Conservation (phyloP, 2,329 filamentous ascomycete genomes). For the Sclerotiophoma versabilis region DNA sequence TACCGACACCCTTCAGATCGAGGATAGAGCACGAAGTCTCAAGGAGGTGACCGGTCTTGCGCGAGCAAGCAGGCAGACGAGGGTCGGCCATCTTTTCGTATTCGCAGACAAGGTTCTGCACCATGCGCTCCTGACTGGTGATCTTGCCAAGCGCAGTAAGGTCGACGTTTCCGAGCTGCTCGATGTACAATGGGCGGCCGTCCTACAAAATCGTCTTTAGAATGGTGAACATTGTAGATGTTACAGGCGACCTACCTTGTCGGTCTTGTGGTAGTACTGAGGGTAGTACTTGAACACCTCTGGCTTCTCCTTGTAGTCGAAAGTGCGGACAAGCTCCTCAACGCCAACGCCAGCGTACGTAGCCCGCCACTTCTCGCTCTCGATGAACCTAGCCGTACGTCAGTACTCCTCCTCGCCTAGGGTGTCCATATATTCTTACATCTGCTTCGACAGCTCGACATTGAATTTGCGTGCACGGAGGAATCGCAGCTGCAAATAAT, state of each 20-base stretch:
- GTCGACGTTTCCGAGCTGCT: conserved; percentile 93
- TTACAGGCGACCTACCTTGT: conserved; percentile 63
- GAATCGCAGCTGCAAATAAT: conserved; percentile 73
- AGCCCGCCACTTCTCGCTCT: conserved; percentile 89
- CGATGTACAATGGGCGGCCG: conserved; percentile 95
- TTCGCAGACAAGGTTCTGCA: conserved; percentile 94
- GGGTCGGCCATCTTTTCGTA: conserved; percentile 97
- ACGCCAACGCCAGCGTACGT: conserved; percentile 73
- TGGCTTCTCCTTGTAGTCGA: conserved; percentile 86
- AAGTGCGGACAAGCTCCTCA: conserved; percentile 78
- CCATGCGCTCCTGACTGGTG: conserved; percentile 90
- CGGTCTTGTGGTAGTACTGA: conserved; percentile 98
- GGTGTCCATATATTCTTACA: conserved; percentile 67
- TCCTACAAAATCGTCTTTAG: conserved; percentile 64
- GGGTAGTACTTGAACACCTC: conserved; percentile 91
- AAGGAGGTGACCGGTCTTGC: conserved; percentile 85
- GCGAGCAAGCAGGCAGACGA: conserved; percentile 91
- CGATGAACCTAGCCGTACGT: conserved; percentile 74
- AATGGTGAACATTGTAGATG: not conserved
- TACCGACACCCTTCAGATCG: conserved; percentile 93
- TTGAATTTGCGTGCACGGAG: conserved; percentile 95
- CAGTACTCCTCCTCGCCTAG: conserved; percentile 20
- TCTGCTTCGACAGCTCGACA: conserved; percentile 80
- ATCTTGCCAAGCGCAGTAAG: conserved; percentile 90
- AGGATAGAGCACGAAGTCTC: conserved; percentile 99